These are phyloP conservation scores for Typha latifolia DNA, from an alignment of 176 grass and related monocot genomes.

Conservation along the genomic window DNA sequence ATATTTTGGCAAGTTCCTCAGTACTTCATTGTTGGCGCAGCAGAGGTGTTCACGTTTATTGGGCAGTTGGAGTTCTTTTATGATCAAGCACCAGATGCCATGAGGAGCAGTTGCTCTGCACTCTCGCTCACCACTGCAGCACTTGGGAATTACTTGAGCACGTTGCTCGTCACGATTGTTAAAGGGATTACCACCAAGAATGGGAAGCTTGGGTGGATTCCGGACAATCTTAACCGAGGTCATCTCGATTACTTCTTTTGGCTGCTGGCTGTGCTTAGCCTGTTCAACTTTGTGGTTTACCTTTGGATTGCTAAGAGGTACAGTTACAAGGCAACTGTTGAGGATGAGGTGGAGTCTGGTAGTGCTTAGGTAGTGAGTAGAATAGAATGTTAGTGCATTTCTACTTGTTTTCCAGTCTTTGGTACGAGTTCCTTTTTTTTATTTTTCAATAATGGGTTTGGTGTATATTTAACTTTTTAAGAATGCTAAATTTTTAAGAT, in stretches of 20 bases:
- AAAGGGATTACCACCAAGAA: conserved; percentile 19
- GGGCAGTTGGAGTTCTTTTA: conserved; percentile 72
- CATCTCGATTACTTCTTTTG: conserved; percentile 68
- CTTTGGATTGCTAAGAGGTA: conserved; percentile 38
- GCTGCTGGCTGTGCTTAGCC: conserved; percentile 34
- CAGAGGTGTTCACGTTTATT: conserved; percentile 63
- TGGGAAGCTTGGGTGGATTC: conserved; percentile 42
- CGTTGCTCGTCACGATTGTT: conserved; percentile 33
- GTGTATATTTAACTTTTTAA: background rate
- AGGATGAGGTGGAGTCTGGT: background rate
- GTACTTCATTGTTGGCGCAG: conserved; percentile 52
- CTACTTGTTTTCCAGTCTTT: background rate
- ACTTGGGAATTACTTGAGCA: conserved; percentile 46
- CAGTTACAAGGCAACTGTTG: conserved; percentile 30
- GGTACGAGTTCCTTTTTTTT: background rate
- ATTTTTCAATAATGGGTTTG: background rate
- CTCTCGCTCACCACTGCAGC: conserved; percentile 35
- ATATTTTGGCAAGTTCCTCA: conserved; percentile 66
- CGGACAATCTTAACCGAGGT: conserved; percentile 46
- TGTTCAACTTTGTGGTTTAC: conserved; percentile 32
- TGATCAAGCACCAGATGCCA: conserved; percentile 67
- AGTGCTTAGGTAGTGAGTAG: background rate
- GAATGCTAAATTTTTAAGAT: background rate
- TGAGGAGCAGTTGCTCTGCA: conserved; percentile 55
- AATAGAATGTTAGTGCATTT: background rate